A percentile compares a stretch with the other conserved stretches of the same genome.
Conservation (phyloP, 768 basidiomycete species). For the Boletus rufocinnamomeus region DNA sequence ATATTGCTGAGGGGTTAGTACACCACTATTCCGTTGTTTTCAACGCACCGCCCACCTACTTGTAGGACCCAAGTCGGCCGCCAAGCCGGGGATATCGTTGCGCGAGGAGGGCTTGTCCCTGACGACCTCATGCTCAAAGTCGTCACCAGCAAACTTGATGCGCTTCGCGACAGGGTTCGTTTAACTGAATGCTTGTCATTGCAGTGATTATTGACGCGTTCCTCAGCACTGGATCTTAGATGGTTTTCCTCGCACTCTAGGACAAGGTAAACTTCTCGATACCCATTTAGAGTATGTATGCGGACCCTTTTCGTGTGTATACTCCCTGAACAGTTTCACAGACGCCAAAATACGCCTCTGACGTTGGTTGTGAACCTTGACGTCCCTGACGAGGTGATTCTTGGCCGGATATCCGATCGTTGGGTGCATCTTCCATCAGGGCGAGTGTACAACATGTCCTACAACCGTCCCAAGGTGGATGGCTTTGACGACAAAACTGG, state of each 20-base stretch:
- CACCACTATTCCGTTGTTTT: background rate
- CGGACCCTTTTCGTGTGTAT: background rate
- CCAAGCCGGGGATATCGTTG: conserved; percentile 77
- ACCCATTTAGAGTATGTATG: conserved; percentile 62
- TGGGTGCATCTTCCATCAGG: conserved; percentile 90
- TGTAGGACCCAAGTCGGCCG: conserved; percentile 67
- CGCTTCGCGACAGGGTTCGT: conserved; percentile 62
- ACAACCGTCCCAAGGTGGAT: conserved; percentile 78
- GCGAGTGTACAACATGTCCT: conserved; percentile 86
- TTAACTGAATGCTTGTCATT: background rate
- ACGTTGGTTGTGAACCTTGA: conserved; percentile 85
- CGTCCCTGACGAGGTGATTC: conserved; percentile 84
- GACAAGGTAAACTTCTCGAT: conserved; percentile 81
- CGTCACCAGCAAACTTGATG: conserved; percentile 69
- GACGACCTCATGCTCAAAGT: conserved; percentile 82
- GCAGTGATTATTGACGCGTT: background rate
- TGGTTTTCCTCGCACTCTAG: conserved; percentile 87
- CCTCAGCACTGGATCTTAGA: conserved; percentile 87
- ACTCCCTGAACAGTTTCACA: conserved; percentile 30
- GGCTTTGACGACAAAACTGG: conserved; percentile 87
- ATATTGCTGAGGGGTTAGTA: conserved; percentile 61
- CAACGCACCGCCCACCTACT: conserved; percentile 2
- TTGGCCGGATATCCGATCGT: conserved; percentile 84
- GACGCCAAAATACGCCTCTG: conserved; percentile 63
- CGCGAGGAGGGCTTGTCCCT: conserved; percentile 71